Percentiles rank a stretch among this genome's conserved stretches.
phyloP scores from a whole-genome alignment of 179 eudicot species.

The Silene vulgaris region DNA sequence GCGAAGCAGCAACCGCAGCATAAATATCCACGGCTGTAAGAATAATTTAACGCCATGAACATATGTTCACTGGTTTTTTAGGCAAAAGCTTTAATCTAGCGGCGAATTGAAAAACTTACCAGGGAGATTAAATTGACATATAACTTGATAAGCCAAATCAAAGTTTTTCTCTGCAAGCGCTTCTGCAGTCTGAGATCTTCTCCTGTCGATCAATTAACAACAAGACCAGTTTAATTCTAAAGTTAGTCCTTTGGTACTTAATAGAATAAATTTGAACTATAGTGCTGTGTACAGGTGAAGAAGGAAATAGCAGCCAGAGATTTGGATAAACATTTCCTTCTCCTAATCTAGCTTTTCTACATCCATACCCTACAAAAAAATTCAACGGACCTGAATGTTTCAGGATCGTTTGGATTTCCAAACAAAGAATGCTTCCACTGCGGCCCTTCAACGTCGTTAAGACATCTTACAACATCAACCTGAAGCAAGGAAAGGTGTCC shows the following conservation, averaged over 20 bases:
- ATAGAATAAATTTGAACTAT: not conserved
- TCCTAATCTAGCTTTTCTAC: not conserved
- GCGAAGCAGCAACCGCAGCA: constrained; percentile 98
- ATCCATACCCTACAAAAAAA: not conserved
- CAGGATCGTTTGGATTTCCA: constrained; percentile 92
- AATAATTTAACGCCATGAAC: constrained; percentile 21
- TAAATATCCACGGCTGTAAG: constrained; percentile 88
- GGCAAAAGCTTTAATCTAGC: not conserved
- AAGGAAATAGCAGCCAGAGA: constrained; percentile 8
- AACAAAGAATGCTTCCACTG: constrained; percentile 97
- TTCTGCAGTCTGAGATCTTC: constrained; percentile 92
- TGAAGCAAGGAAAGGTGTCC: constrained; percentile 22
- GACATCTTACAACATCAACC: constrained; percentile 88
- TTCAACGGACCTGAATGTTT: constrained; percentile 69
- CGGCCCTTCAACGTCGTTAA: constrained; percentile 82
- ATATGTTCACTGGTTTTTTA: not conserved
- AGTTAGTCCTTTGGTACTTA: not conserved
- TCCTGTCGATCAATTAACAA: constrained; percentile 43
- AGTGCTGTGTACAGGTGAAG: not conserved
- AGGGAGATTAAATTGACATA: constrained; percentile 78
- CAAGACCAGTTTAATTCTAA: not conserved
- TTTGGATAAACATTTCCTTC: constrained; percentile 3
- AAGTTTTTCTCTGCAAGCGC: constrained; percentile 86
- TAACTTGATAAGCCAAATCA: constrained; percentile 87
- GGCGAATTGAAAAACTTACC: constrained; percentile 38